Evolutionary conservation across 129 eudicot species (phyloP).

Genomic region (Chrysanthemum makinoi): DNA sequence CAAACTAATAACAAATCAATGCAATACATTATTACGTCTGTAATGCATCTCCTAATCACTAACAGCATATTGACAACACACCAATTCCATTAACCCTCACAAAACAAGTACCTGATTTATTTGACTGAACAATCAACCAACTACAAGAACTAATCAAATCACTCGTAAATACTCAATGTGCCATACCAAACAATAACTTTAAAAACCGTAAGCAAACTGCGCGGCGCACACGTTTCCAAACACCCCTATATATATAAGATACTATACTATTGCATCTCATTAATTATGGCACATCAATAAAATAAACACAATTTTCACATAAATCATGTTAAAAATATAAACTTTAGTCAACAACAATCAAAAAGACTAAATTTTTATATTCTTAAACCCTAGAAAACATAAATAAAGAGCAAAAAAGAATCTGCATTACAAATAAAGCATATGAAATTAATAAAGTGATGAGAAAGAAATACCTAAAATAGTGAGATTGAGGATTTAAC

Average conservation of each 20-base stretch:
- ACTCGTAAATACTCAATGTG: conserved; percentile 8
- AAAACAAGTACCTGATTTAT: conserved; percentile 11
- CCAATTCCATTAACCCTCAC: too few species aligned
- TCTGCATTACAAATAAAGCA: too few species aligned
- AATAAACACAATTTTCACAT: background rate
- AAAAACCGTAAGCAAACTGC: background rate
- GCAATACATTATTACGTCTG: background rate
- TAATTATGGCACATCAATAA: conserved; percentile 3
- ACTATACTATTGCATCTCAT: conserved; percentile 10
- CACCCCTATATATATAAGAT: too few species aligned
- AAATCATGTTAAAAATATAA: conserved; percentile 1
- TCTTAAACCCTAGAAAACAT: too few species aligned
- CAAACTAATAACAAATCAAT: background rate
- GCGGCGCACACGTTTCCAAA: too few species aligned
- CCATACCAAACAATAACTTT: background rate
- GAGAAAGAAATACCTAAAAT: too few species aligned
- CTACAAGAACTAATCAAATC: conserved; percentile 10
- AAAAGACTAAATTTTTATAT: too few species aligned
- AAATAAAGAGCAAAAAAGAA: too few species aligned
- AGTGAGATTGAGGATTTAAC: too few species aligned
- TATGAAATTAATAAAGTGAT: too few species aligned
- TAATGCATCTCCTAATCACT: background rate
- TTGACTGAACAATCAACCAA: conserved; percentile 5
- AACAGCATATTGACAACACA: background rate
- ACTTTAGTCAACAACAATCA: too few species aligned